These are phyloP conservation scores for Coemansia sp. DNA, from an alignment of 192 early-diverging fungal genomes.

Conservation along the genomic window DNA sequence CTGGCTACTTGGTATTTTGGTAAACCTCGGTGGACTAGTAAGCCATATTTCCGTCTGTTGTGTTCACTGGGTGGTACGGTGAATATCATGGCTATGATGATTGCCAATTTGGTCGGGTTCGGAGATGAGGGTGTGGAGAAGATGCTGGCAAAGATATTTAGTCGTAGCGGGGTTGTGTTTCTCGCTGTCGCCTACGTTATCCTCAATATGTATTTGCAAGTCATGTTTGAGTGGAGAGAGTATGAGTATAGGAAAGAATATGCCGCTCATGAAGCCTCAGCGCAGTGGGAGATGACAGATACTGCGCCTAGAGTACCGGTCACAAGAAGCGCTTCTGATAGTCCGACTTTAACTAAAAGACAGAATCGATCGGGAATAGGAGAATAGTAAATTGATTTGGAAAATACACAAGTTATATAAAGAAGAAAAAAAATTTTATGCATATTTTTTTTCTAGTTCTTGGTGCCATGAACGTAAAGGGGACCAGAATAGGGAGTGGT, in stretches of 20 bases:
- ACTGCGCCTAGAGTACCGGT: constrained; percentile 5
- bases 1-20: constrained; percentile 60
- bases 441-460: not conserved
- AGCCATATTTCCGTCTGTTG: constrained; percentile 72
- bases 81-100: constrained; percentile 96
- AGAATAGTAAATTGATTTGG: constrained; percentile 1
- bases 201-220: constrained; percentile 70
- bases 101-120: constrained; percentile 96
- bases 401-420: constrained; percentile 5
- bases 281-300: constrained; percentile 24
- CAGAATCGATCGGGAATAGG: constrained; percentile 7
- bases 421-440: not conserved
- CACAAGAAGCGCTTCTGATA: constrained; percentile 1
- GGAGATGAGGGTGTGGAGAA: constrained; percentile 84
- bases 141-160: constrained; percentile 71
- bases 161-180: constrained; percentile 50
- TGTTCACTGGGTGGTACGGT: constrained; percentile 80
- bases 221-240: constrained; percentile 85
- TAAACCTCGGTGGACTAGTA: constrained; percentile 31
- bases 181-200: constrained; percentile 56
- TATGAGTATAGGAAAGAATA: constrained; percentile 63
- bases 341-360: constrained; percentile 27
- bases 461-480: constrained; percentile 19
- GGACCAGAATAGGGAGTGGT: constrained; percentile 22
- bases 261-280: not conserved